Conservation (phyloP, 495 filamentous ascomycete species). For the Daldinia decipiens region DNA sequence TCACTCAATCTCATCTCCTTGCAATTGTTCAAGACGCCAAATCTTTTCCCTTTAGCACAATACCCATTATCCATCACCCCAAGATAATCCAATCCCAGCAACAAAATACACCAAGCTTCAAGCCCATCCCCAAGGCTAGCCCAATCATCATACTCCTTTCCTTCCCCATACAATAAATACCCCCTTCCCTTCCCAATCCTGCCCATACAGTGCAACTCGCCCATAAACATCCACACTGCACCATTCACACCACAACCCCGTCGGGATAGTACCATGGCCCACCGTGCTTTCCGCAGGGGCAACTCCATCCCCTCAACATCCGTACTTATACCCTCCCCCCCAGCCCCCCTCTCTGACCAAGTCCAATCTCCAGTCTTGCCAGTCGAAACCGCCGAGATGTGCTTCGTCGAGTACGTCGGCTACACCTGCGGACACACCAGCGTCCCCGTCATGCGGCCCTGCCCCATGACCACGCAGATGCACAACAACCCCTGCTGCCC, state of each 20-base stretch:
- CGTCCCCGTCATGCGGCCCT: constrained; percentile 50
- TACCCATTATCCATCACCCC: neutral
- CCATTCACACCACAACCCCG: neutral
- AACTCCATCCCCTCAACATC: neutral
- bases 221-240: neutral
- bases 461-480: constrained; percentile 53
- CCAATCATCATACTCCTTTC: neutral
- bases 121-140: neutral
- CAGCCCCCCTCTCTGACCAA: too few relatives aligned
- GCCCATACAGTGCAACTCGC: neutral
- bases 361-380: too few relatives aligned
- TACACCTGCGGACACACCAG: constrained; percentile 60
- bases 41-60: neutral
- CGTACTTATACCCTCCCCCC: too few relatives aligned
- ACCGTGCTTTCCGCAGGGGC: neutral
- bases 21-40: neutral
- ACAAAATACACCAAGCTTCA: neutral
- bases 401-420: constrained; percentile 54
- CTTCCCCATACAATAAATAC: neutral
- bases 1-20: neutral
- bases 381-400: constrained; percentile 46
- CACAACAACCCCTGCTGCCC: constrained; percentile 51
- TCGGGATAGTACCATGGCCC: neutral
- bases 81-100: neutral
- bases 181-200: neutral